Evolutionary conservation across 2,329 filamentous ascomycete species (phyloP).

Genomic region (Colletotrichum neosansevieriae): DNA sequence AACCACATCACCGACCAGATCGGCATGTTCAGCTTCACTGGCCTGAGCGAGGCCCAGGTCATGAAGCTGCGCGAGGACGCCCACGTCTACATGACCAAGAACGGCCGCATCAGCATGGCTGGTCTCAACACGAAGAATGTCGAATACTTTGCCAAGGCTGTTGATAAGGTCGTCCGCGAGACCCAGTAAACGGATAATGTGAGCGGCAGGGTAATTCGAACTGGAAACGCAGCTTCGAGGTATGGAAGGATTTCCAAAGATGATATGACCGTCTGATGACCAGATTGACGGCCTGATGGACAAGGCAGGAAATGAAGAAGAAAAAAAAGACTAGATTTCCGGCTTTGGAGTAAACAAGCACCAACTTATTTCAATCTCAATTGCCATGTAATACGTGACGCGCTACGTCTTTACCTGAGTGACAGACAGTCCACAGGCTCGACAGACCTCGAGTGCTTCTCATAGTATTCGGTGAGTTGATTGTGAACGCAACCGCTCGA

Average conservation of each 20-base stretch:
- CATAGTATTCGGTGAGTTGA: no score
- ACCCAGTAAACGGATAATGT: constrained; percentile 41
- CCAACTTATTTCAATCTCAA: constrained; percentile 1
- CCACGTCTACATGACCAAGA: constrained; percentile 96
- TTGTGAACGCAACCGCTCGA: no score
- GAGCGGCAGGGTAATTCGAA: not conserved
- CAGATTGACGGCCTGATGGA: constrained; percentile 11
- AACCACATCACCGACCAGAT: constrained; percentile 99
- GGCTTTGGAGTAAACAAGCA: constrained; percentile 25
- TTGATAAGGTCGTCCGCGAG: constrained; percentile 84
- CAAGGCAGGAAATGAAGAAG: constrained; percentile 15
- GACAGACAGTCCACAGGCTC: no score
- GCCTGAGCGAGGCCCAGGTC: constrained; percentile 80
- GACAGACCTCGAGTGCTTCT: no score
- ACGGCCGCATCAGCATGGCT: constrained; percentile 97
- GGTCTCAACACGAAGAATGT: constrained; percentile 94
- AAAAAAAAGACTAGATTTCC: constrained; percentile 32
- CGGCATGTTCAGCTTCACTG: constrained; percentile 98
- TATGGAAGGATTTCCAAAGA: not conserved
- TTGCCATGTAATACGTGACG: no score
- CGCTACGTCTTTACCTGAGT: not conserved
- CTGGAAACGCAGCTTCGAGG: not conserved
- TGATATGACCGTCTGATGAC: constrained; percentile 18
- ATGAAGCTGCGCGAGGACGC: constrained; percentile 75
- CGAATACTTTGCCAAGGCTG: constrained; percentile 90